phyloP scores from a whole-genome alignment of 805 yeast species.

The Wickerhamiella cacticola region DNA sequence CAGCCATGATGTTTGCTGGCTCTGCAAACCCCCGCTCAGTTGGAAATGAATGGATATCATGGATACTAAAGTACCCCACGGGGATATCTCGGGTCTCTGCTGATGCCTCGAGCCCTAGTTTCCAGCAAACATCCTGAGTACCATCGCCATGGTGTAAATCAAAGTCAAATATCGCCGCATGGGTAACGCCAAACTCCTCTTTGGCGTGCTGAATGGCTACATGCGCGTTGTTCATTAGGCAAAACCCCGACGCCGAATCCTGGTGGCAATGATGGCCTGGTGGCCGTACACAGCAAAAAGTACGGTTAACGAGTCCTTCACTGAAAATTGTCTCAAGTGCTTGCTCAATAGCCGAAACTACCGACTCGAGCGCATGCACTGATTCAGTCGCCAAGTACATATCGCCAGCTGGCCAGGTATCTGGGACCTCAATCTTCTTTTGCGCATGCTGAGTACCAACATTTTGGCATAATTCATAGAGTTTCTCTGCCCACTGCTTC shows the following conservation, averaged over 20 bases:
- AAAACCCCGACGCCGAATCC: constrained; percentile 74
- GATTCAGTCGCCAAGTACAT: constrained; percentile 60
- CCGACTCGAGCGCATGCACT: constrained; percentile 60
- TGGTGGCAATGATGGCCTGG: constrained; percentile 86
- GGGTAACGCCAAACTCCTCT: constrained; percentile 50
- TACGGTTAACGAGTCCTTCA: constrained; percentile 25
- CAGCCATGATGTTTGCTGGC: constrained; percentile 56
- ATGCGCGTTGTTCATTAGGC: constrained; percentile 70
- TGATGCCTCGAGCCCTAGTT: constrained; percentile 38
- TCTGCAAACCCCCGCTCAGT: constrained; percentile 70
- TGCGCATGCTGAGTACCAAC: constrained; percentile 43
- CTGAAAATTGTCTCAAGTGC: constrained; percentile 48
- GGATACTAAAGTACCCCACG: constrained; percentile 72
- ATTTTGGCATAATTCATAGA: constrained; percentile 45
- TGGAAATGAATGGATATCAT: constrained; percentile 78
- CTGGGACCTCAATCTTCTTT: constrained; percentile 61
- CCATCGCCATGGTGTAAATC: constrained; percentile 89
- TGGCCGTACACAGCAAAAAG: constrained; percentile 62
- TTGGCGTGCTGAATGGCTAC: constrained; percentile 69
- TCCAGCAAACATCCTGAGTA: constrained; percentile 76
- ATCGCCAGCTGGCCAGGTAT: constrained; percentile 73
- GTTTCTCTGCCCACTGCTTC: constrained; percentile 50
- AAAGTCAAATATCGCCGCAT: constrained; percentile 69
- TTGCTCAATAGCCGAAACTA: constrained; percentile 60
- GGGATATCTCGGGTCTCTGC: constrained; percentile 14